Conservation (phyloP, 176 grass and related monocot genomes). For the Triticum turgidum region DNA sequence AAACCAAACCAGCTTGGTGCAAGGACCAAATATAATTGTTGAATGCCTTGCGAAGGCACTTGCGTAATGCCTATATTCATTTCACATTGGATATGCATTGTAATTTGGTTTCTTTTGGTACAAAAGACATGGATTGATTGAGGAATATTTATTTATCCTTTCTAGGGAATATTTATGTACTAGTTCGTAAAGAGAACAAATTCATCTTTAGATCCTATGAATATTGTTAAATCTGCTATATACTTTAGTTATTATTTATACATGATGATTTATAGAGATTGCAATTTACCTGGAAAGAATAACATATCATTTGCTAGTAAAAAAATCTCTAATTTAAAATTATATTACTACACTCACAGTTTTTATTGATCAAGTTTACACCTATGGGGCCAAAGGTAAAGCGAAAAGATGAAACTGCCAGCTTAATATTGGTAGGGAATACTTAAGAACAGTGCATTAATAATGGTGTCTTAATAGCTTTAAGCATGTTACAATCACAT, state of each 20-base stretch:
- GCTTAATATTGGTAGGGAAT: too few relatives aligned
- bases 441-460: too few relatives aligned
- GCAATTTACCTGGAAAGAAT: background rate
- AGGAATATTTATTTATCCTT: background rate
- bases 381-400: conserved; percentile 84
- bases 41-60: conserved; percentile 90
- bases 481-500: too few relatives aligned
- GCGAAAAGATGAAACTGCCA: too few relatives aligned
- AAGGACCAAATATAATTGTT: conserved; percentile 16
- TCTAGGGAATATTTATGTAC: background rate
- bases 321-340: too few relatives aligned
- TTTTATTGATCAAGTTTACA: conserved; percentile 94
- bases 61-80: conserved; percentile 92
- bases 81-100: conserved; percentile 90
- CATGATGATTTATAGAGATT: conserved; percentile 21
- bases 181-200: conserved; percentile 12
- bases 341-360: conserved; percentile 52
- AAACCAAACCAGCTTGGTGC: background rate
- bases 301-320: background rate
- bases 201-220: background rate
- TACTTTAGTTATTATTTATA: background rate
- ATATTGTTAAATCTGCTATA: conserved; percentile 23
- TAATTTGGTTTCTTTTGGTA: conserved; percentile 97
- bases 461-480: too few relatives aligned
- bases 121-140: conserved; percentile 80